phyloP scores from a whole-genome alignment of 306 rosid species.

The barrel medic (Medicago truncatula) region DNA sequence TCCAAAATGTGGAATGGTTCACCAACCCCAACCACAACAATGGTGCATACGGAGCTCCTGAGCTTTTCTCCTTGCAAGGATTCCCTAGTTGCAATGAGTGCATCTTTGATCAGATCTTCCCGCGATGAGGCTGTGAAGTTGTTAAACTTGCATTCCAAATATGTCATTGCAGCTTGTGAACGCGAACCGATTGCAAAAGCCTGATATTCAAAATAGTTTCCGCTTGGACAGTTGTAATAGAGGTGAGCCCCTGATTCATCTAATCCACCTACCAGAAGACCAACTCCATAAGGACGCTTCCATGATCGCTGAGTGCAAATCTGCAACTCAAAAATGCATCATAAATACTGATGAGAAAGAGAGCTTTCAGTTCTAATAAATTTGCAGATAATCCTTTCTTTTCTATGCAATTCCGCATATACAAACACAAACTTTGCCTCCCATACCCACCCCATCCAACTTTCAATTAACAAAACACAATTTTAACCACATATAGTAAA shows the following conservation, averaged over 20 bases:
- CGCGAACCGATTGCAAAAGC: constrained; percentile 99
- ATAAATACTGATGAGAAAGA: constrained; percentile 40
- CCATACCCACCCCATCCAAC: constrained; percentile 14
- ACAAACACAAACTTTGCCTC: neutral
- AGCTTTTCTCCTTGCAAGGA: constrained; percentile 96
- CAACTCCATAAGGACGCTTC: constrained; percentile 99
- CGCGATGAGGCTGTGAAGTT: constrained; percentile 68
- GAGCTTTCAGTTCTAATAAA: constrained; percentile 20
- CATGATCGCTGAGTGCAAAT: constrained; percentile 98
- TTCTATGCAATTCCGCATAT: constrained; percentile 8
- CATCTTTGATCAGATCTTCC: constrained; percentile 94
- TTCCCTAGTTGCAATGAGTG: constrained; percentile 95
- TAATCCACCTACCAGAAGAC: constrained; percentile 90
- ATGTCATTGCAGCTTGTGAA: constrained; percentile 99
- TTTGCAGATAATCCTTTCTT: constrained; percentile 16
- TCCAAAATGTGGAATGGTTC: constrained; percentile 92
- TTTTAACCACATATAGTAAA: constrained; percentile 11
- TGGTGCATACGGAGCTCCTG: constrained; percentile 81
- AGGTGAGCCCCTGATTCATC: constrained; percentile 99
- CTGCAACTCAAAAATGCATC: constrained; percentile 58
- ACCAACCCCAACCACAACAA: constrained; percentile 86
- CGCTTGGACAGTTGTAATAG: constrained; percentile 98
- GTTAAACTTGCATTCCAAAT: constrained; percentile 85
- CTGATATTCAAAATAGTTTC: constrained; percentile 97
- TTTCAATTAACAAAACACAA: constrained; percentile 14